phyloP scores from a whole-genome alignment of 139 green algal genomes.

The Axilococcus clingmanii region DNA sequence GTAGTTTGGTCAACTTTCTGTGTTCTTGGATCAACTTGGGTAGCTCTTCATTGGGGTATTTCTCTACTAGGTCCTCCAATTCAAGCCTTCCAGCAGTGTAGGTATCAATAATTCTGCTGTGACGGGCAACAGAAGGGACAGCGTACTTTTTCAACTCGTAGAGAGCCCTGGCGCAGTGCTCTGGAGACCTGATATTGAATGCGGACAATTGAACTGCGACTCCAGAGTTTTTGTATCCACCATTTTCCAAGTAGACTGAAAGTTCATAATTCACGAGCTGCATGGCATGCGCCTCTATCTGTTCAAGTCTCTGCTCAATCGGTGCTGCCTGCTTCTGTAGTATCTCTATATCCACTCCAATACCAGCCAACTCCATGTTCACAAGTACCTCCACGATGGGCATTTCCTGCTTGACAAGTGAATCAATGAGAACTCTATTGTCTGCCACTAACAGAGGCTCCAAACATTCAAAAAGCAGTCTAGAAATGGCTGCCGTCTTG shows the following conservation, averaged over 20 bases:
- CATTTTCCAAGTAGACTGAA: no score
- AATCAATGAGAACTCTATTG: not conserved
- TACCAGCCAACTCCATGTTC: not conserved
- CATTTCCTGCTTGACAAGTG: not conserved
- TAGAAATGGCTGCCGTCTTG: no score
- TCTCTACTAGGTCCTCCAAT: conserved; percentile 40
- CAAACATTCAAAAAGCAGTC: no score
- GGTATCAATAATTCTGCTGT: conserved; percentile 6
- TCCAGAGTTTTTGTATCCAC: no score
- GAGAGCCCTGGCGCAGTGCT: conserved; percentile 43
- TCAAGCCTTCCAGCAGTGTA: conserved; percentile 36
- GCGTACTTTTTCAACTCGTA: conserved; percentile 50
- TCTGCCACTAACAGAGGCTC: no score
- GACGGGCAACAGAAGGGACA: conserved; percentile 37
- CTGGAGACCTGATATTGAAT: conserved; percentile 12
- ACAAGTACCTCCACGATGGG: not conserved
- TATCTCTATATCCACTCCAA: not conserved
- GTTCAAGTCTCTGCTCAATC: not conserved
- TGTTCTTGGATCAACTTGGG: conserved; percentile 48
- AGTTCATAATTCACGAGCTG: no score
- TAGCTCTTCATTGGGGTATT: conserved; percentile 26
- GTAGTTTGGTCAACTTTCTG: conserved; percentile 51
- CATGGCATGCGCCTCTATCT: not conserved
- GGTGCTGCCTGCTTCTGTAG: not conserved
- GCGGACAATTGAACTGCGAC: no score